These are phyloP conservation scores for Trichoderma afroharzianum DNA, from an alignment of 2,329 filamentous ascomycete genomes.

Conservation along the genomic window DNA sequence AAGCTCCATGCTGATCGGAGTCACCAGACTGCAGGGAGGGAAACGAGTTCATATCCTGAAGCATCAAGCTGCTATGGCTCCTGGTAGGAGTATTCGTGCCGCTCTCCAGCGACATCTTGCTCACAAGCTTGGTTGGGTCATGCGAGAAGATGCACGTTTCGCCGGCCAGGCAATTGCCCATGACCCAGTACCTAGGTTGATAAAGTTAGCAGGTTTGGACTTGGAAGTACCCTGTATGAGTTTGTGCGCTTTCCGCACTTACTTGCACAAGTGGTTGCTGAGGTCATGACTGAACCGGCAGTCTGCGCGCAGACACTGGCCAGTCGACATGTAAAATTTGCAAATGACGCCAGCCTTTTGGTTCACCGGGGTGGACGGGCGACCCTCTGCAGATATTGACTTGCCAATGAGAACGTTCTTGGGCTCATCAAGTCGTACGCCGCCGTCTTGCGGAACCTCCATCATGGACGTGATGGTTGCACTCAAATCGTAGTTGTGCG, in stretches of 20 bases:
- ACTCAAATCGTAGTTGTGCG: constrained; percentile 88
- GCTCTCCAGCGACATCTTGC: constrained; percentile 72
- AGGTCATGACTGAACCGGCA: constrained; percentile 97
- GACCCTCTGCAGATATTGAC: constrained; percentile 72
- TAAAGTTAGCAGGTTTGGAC: background rate
- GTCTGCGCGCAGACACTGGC: constrained; percentile 92
- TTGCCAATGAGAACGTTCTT: constrained; percentile 80
- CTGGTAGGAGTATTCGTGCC: constrained; percentile 56
- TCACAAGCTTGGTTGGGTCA: constrained; percentile 83
- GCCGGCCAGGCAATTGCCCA: constrained; percentile 90
- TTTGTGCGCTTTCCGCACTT: constrained; percentile 41
- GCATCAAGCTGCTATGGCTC: constrained; percentile 65
- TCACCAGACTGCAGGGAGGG: constrained; percentile 65
- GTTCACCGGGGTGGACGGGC: constrained; percentile 72
- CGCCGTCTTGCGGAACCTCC: constrained; percentile 53
- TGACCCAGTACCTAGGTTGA: constrained; percentile 79
- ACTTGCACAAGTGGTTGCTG: constrained; percentile 97
- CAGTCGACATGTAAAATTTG: constrained; percentile 94
- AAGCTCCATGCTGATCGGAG: constrained; percentile 56
- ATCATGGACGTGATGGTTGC: constrained; percentile 88
- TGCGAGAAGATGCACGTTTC: constrained; percentile 96
- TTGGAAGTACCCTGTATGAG: too few species aligned
- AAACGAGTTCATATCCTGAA: constrained; percentile 82
- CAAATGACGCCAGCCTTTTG: constrained; percentile 86
- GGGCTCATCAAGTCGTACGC: constrained; percentile 48